Evolutionary conservation across 2,329 filamentous ascomycete species (phyloP).

Genomic region (Pseudocercospora pini-densiflorae): DNA sequence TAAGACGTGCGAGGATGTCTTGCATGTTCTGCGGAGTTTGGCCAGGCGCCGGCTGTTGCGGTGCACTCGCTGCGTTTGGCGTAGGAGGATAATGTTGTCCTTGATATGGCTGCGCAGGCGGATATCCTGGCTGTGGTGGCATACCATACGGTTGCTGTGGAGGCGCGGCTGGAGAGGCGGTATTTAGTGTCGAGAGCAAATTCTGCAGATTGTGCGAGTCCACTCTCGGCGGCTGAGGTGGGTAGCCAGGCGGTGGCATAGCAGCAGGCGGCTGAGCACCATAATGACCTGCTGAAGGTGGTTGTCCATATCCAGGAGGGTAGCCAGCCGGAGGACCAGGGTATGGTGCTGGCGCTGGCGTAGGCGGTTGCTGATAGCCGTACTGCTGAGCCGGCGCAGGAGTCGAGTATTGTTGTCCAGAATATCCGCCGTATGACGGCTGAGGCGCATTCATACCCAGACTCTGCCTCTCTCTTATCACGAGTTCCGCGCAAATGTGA

Average conservation of each 20-base stretch:
- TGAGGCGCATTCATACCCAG: slow-evolving; percentile 37
- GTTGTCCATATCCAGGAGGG: slow-evolving; percentile 27
- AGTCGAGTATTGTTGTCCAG: slow-evolving; percentile 33
- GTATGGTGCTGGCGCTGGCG: slow-evolving; percentile 44
- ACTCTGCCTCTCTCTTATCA: slow-evolving; percentile 69
- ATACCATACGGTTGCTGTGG: slow-evolving; percentile 19
- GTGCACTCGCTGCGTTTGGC: slow-evolving; percentile 31
- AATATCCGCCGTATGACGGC: slow-evolving; percentile 30
- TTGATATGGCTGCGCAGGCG: slow-evolving; percentile 19
- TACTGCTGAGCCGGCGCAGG: slow-evolving; percentile 34
- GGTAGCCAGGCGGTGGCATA: slow-evolving; percentile 42
- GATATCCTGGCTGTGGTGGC: slow-evolving; percentile 23
- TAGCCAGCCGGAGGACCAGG: slow-evolving; percentile 25
- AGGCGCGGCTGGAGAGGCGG: slow-evolving; percentile 35
- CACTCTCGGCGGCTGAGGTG: slow-evolving; percentile 57
- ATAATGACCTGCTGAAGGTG: slow-evolving; percentile 35
- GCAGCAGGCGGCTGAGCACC: slow-evolving; percentile 34
- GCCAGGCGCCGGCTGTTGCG: slow-evolving; percentile 11
- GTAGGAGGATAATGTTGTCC: slow-evolving; percentile 32
- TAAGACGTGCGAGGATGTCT: slow-evolving; percentile 75
- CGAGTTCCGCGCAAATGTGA: slow-evolving; percentile 76
- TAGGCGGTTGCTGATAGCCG: slow-evolving; percentile 35
- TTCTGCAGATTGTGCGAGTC: slow-evolving; percentile 74
- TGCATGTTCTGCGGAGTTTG: slow-evolving; percentile 58
- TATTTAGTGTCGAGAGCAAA: slow-evolving; percentile 64